phyloP scores from a whole-genome alignment of 192 early-diverging fungal genomes.

The Polychytrium aggregatum region DNA sequence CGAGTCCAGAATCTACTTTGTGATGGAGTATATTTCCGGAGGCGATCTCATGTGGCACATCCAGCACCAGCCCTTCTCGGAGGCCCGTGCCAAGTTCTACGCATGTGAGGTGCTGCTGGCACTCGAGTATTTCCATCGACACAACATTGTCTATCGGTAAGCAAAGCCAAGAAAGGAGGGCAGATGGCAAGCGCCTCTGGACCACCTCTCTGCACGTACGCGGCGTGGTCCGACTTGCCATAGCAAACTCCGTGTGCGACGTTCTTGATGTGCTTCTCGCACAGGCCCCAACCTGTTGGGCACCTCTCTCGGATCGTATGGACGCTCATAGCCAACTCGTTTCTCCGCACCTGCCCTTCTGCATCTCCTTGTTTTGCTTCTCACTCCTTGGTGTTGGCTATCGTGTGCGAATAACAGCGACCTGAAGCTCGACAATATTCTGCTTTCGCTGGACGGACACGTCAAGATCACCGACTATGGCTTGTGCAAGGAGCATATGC shows the following conservation, averaged over 20 bases:
- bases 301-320: too few relatives aligned
- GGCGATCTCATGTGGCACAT: slow-evolving; percentile 99
- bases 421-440: slow-evolving; percentile 93
- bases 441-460: slow-evolving; percentile 83
- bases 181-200: too few relatives aligned
- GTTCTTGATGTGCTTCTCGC: too few relatives aligned
- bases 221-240: neutral
- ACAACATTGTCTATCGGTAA: slow-evolving; percentile 80
- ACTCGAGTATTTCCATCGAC: slow-evolving; percentile 90
- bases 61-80: slow-evolving; percentile 81
- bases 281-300: too few relatives aligned
- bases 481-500: slow-evolving; percentile 94
- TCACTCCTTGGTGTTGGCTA: neutral
- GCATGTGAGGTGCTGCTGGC: slow-evolving; percentile 91
- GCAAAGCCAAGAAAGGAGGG: too few relatives aligned
- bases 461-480: slow-evolving; percentile 99
- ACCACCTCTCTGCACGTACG: too few relatives aligned
- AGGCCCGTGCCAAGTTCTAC: slow-evolving; percentile 90
- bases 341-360: too few relatives aligned
- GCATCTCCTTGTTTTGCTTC: neutral
- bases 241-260: neutral
- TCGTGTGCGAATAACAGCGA: slow-evolving; percentile 39
- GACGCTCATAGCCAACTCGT: too few relatives aligned
- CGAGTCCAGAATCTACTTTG: slow-evolving; percentile 89
- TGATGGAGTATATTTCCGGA: slow-evolving; percentile 95